Percentiles rank a stretch among this genome's conserved stretches.
These are phyloP conservation scores for Arachis monticola DNA, from an alignment of 331 rosid genomes.

Conservation along the genomic window DNA sequence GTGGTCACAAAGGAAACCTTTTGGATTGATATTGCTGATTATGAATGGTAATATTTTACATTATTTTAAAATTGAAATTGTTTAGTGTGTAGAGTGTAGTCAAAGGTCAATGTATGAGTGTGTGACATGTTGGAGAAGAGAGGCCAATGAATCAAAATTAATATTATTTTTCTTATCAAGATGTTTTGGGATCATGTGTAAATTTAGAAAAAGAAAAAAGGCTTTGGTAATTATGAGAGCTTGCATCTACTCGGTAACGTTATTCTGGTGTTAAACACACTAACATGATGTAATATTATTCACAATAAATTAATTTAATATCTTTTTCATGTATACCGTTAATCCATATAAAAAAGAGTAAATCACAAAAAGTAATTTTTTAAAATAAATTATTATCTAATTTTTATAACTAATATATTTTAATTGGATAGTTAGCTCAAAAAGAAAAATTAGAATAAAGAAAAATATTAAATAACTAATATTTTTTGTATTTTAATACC, in stretches of 20 bases:
- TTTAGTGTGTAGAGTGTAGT: slow-evolving; percentile 21
- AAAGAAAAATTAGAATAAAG: no score
- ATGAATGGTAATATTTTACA: slow-evolving; percentile 9
- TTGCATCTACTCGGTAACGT: background rate
- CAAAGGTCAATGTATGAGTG: slow-evolving; percentile 1
- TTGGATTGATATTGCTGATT: slow-evolving; percentile 2
- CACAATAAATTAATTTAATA: no score
- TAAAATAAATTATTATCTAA: no score
- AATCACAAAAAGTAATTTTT: no score
- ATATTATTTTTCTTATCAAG: background rate
- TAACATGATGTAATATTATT: no score
- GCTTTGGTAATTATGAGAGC: background rate
- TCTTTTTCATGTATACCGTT: no score
- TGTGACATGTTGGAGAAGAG: background rate
- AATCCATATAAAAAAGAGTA: no score
- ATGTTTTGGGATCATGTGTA: background rate
- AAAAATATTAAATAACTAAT: no score
- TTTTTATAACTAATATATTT: no score
- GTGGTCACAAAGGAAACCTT: slow-evolving; percentile 37
- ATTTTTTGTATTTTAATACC: no score
- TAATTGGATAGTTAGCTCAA: no score
- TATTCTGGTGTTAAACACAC: no score
- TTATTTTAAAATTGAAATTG: slow-evolving; percentile 32
- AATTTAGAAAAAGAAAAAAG: background rate
- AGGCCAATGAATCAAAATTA: background rate